These are phyloP conservation scores for Akanthomyces muscarius DNA, from an alignment of 2,329 filamentous ascomycete genomes.

Conservation along the genomic window DNA sequence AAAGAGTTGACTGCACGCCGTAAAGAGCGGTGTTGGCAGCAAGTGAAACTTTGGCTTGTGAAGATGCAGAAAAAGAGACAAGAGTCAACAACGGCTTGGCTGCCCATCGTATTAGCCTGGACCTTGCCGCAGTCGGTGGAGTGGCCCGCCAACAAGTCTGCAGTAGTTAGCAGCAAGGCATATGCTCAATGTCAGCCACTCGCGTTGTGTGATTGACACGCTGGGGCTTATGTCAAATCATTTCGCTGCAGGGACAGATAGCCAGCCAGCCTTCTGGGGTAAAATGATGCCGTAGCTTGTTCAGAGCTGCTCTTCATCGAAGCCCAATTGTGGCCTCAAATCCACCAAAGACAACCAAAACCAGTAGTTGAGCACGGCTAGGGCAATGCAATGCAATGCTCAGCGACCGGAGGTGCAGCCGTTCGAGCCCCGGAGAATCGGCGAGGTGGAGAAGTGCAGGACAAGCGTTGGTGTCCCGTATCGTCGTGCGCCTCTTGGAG, in stretches of 20 bases:
- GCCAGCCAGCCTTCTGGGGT: not conserved
- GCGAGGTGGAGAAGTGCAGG: not conserved
- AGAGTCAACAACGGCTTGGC: conserved; percentile 16
- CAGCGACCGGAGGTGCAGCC: not conserved
- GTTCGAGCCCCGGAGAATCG: not conserved
- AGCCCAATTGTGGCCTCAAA: not conserved
- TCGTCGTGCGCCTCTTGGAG: not conserved
- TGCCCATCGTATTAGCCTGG: not conserved
- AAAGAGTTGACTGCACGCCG: not conserved
- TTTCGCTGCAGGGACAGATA: not conserved
- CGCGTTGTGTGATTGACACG: not conserved
- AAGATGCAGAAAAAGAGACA: conserved; percentile 13
- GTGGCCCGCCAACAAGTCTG: conserved; percentile 1
- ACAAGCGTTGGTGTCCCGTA: not conserved
- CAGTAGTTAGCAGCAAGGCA: not conserved
- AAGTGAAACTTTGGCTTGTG: conserved; percentile 16
- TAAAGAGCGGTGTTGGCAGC: conserved; percentile 16
- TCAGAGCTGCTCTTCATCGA: not conserved
- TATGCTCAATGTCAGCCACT: not conserved
- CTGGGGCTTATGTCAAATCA: no score
- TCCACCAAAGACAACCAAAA: conserved; percentile 8
- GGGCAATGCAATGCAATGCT: not conserved
- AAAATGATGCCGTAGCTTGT: not conserved
- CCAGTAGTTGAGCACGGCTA: not conserved
- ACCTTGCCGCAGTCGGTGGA: conserved; percentile 5